phyloP scores from a whole-genome alignment of 306 rosid genomes.

The Adenanthera pavonina region DNA sequence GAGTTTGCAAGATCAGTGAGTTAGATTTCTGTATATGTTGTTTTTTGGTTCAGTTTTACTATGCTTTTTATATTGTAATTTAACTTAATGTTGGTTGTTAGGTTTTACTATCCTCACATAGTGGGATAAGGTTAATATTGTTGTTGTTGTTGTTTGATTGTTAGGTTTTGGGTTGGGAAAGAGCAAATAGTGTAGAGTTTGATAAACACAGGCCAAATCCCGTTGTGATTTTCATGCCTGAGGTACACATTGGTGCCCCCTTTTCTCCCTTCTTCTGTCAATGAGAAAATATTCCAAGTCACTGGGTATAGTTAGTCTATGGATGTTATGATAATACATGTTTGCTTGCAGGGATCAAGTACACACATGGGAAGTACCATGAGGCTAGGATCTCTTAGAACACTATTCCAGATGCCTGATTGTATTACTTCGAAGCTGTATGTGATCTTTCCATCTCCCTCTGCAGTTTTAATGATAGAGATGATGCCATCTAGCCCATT shows the following conservation, averaged over 20 bases:
- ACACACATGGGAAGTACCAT: conserved; percentile 99
- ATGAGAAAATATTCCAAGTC: conserved; percentile 14
- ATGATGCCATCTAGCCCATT: conserved; percentile 6
- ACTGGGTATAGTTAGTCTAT: conserved; percentile 11
- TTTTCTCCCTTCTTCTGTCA: not conserved
- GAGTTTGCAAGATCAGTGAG: conserved; percentile 96
- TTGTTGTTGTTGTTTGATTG: conserved; percentile 14
- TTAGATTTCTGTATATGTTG: conserved; percentile 26
- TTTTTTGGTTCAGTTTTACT: conserved; percentile 36
- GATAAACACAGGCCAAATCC: conserved; percentile 76
- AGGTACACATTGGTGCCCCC: conserved; percentile 54
- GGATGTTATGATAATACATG: conserved; percentile 1
- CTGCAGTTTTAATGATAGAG: conserved; percentile 19
- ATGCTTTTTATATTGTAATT: conserved; percentile 22
- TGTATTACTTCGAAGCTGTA: conserved; percentile 92
- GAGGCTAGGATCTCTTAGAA: conserved; percentile 97
- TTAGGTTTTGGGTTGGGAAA: conserved; percentile 88
- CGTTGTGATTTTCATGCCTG: conserved; percentile 98
- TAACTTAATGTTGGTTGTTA: not conserved
- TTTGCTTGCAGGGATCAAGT: conserved; percentile 73
- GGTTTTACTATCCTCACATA: too few species aligned
- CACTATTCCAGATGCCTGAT: conserved; percentile 75
- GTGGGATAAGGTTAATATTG: too few species aligned
- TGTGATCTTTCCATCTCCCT: conserved; percentile 47
- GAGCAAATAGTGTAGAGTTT: conserved; percentile 87